These are phyloP conservation scores for Ricinus communis DNA, from an alignment of 345 rosid genomes.

Conservation along the genomic window DNA sequence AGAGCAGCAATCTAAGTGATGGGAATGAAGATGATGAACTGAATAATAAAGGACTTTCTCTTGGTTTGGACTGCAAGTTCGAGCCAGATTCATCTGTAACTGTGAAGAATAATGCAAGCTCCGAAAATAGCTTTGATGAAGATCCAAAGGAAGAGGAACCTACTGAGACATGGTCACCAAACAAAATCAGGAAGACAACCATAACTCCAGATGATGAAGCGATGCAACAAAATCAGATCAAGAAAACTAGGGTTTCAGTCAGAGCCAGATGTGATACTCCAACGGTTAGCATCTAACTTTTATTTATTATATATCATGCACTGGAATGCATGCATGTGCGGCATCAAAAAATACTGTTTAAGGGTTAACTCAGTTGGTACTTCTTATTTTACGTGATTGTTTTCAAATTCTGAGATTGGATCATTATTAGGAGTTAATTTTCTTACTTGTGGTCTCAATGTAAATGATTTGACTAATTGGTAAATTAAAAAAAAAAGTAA, in stretches of 20 bases:
- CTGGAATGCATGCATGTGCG: too few relatives aligned
- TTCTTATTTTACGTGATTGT: too few relatives aligned
- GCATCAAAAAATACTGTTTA: too few relatives aligned
- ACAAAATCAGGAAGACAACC: constrained; percentile 40
- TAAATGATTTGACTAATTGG: too few relatives aligned
- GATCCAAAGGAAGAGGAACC: constrained; percentile 35
- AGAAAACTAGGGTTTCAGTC: constrained; percentile 85
- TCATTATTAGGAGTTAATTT: too few relatives aligned
- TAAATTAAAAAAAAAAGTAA: too few relatives aligned
- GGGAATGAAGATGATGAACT: constrained; percentile 29
- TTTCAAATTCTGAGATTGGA: too few relatives aligned
- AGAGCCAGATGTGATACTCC: constrained; percentile 81
- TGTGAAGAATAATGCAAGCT: constrained; percentile 22
- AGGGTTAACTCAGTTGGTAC: too few relatives aligned
- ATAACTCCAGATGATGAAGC: constrained; percentile 40
- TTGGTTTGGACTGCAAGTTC: constrained; percentile 47
- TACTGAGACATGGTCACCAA: constrained; percentile 48
- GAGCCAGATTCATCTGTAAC: neutral
- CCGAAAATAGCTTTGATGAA: constrained; percentile 31
- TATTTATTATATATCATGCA: too few relatives aligned
- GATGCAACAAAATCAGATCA: constrained; percentile 49
- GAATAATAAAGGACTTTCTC: constrained; percentile 40
- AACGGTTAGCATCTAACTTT: constrained; percentile 41
- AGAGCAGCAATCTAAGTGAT: constrained; percentile 15
- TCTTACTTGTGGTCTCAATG: too few relatives aligned